phyloP scores from a whole-genome alignment of 306 rosid species.

The Prunus mira region DNA sequence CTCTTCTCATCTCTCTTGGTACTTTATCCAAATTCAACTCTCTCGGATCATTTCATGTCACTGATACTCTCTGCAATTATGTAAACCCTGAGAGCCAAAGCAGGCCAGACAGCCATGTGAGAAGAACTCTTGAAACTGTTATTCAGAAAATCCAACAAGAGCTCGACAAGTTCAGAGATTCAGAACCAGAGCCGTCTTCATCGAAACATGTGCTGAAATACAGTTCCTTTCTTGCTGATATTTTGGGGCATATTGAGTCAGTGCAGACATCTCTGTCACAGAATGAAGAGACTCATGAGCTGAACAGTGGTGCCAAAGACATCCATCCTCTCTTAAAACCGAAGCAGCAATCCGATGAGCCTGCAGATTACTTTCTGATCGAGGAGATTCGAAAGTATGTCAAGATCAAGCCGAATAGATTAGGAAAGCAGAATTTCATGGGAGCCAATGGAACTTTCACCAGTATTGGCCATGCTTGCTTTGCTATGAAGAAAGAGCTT shows the following conservation, averaged over 20 bases:
- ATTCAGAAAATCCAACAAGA: conserved; percentile 46
- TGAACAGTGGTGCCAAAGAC: not conserved
- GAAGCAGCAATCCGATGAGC: conserved; percentile 41
- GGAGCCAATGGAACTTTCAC: conserved; percentile 80
- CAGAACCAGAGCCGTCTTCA: conserved; percentile 22
- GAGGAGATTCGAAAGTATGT: conserved; percentile 76
- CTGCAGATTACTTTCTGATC: conserved; percentile 52
- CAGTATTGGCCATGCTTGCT: conserved; percentile 77
- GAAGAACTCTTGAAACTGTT: conserved; percentile 31
- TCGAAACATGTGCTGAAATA: conserved; percentile 19
- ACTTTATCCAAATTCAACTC: conserved; percentile 45
- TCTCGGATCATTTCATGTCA: conserved; percentile 39
- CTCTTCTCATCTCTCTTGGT: conserved; percentile 42
- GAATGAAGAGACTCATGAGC: not conserved
- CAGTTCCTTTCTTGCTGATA: conserved; percentile 56
- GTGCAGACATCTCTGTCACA: conserved; percentile 25
- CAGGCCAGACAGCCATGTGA: conserved; percentile 22
- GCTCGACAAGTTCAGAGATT: conserved; percentile 33
- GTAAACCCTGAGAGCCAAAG: conserved; percentile 17
- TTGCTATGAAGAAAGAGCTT: conserved; percentile 56
- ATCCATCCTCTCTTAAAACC: conserved; percentile 42
- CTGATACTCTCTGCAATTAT: conserved; percentile 35
- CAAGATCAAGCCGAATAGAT: conserved; percentile 60
- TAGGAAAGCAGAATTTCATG: conserved; percentile 75
- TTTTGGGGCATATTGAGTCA: conserved; percentile 56